phyloP scores from a whole-genome alignment of 257 asterid species.

The Datura wrightii region DNA sequence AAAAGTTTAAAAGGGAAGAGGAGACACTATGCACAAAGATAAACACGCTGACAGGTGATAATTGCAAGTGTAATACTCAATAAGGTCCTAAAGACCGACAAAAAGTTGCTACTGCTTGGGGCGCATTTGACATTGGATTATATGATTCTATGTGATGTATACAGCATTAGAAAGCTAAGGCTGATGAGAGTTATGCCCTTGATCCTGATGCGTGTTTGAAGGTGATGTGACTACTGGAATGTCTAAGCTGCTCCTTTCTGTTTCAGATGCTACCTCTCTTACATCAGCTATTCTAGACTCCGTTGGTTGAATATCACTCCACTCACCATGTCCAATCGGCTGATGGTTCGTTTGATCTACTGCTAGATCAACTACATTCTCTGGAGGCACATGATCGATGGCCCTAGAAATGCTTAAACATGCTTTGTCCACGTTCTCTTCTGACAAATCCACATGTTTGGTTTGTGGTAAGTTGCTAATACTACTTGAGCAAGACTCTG shows the following conservation, averaged over 20 bases:
- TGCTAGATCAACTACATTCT: slow-evolving; percentile 53
- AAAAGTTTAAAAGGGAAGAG: neutral
- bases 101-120: neutral
- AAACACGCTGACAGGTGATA: neutral
- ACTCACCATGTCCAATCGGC: slow-evolving; percentile 72
- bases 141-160: slow-evolving; percentile 15
- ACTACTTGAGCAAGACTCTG: slow-evolving; percentile 68
- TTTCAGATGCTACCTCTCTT: slow-evolving; percentile 76
- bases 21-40: slow-evolving; percentile 25
- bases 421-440: slow-evolving; percentile 93
- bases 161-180: slow-evolving; percentile 46
- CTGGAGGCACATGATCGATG: slow-evolving; percentile 49
- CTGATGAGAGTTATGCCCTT: slow-evolving; percentile 58
- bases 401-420: slow-evolving; percentile 70
- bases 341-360: slow-evolving; percentile 62
- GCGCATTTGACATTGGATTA: slow-evolving; percentile 17
- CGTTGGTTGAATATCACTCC: slow-evolving; percentile 92
- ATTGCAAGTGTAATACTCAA: neutral
- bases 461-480: slow-evolving; percentile 62
- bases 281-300: slow-evolving; percentile 87
- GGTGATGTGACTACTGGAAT: slow-evolving; percentile 74
- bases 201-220: slow-evolving; percentile 59
- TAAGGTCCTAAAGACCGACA: slow-evolving; percentile 19
- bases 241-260: slow-evolving; percentile 69
- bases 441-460: slow-evolving; percentile 86